Evolutionary conservation across 1,284 basidiomycete genomes (phyloP).

Genomic region (Psilocybe mexicana): DNA sequence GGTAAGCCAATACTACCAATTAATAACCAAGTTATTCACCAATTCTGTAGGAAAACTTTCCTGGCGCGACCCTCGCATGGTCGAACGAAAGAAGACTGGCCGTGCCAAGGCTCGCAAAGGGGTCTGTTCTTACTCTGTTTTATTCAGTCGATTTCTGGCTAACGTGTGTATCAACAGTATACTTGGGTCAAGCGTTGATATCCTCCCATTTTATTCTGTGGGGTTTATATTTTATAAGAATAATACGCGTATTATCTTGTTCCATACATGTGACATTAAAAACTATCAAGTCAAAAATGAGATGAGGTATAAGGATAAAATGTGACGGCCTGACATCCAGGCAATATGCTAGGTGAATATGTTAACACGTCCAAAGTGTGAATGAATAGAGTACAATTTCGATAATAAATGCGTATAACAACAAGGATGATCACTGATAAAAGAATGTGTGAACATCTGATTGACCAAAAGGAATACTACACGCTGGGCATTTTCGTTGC

Average conservation of each 20-base stretch:
- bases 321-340: conserved; percentile 13
- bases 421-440: conserved; percentile 59
- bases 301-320: conserved; percentile 21
- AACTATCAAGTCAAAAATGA: conserved; percentile 16
- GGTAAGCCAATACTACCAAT: conserved; percentile 47
- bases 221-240: conserved; percentile 2
- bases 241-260: conserved; percentile 21
- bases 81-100: conserved; percentile 97
- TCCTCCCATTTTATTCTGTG: neutral
- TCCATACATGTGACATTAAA: conserved; percentile 22
- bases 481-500: conserved; percentile 95
- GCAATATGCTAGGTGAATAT: conserved; percentile 14
- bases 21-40: conserved; percentile 10
- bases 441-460: conserved; percentile 87
- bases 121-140: conserved; percentile 51
- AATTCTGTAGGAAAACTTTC: conserved; percentile 73
- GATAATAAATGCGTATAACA: conserved; percentile 17
- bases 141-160: conserved; percentile 9
- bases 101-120: conserved; percentile 89
- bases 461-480: conserved; percentile 82
- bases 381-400: conserved; percentile 18
- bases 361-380: conserved; percentile 12
- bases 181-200: conserved; percentile 93
- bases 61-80: conserved; percentile 93
- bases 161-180: conserved; percentile 50